These are phyloP conservation scores for Neofusicoccum cordaticola DNA, from an alignment of 2,329 filamentous ascomycete genomes.

Conservation along the genomic window DNA sequence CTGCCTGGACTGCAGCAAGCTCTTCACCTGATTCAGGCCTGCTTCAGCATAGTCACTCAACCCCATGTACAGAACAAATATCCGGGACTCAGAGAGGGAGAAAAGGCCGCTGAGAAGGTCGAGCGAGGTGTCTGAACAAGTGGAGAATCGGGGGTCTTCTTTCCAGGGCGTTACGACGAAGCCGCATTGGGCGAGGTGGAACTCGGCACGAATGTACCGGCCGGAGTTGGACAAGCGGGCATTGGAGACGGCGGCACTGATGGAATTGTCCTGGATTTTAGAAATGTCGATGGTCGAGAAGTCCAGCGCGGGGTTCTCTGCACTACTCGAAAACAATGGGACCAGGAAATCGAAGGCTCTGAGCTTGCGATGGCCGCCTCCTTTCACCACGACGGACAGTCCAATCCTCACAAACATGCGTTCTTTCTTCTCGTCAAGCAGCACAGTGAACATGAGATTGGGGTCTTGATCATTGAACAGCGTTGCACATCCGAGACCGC, in stretches of 20 bases:
- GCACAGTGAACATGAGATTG: conserved; percentile 1
- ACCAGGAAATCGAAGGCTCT: conserved; percentile 1
- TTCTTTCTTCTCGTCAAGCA: background rate
- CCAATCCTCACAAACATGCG: background rate
- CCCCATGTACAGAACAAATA: background rate
- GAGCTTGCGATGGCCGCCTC: background rate
- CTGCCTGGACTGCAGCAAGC: background rate
- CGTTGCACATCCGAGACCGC: conserved; percentile 3
- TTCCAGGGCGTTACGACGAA: background rate
- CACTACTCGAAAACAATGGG: background rate
- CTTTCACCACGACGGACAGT: conserved; percentile 4
- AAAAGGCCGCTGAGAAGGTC: conserved; percentile 7
- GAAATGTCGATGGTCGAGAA: background rate
- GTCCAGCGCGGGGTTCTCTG: background rate
- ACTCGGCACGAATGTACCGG: background rate
- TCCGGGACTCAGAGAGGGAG: background rate
- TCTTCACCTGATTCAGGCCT: background rate
- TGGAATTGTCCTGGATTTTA: background rate
- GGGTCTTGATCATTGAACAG: conserved; percentile 1
- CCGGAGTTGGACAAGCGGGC: background rate
- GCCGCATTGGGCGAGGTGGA: background rate
- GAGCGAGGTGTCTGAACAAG: background rate
- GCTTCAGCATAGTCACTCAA: background rate
- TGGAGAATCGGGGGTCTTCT: background rate
- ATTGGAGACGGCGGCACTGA: background rate